phyloP scores from a whole-genome alignment of 2,329 filamentous ascomycete genomes.

The Phialocephala subalpina region DNA sequence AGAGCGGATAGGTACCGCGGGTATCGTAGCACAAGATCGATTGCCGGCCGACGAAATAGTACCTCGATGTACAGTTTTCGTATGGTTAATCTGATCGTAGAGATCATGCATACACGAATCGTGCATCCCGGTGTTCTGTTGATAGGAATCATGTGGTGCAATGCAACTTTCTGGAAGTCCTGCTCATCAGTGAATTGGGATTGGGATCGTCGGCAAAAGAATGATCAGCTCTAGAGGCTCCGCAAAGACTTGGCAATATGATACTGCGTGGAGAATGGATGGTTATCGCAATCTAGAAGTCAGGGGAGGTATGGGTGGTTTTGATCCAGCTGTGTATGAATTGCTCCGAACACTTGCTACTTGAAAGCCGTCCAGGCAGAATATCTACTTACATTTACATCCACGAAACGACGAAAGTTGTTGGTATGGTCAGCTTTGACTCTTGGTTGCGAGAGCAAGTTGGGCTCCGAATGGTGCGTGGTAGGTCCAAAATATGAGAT shows the following conservation, averaged over 20 bases:
- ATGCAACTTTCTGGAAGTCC: background rate
- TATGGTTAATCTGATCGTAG: background rate
- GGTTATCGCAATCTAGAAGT: background rate
- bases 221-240: background rate
- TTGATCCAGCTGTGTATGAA: background rate
- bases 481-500: too few relatives aligned
- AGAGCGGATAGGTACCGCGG: background rate
- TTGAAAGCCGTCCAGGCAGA: too few relatives aligned
- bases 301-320: background rate
- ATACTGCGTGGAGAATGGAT: background rate
- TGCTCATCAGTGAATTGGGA: background rate
- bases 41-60: background rate
- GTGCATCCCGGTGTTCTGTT: background rate
- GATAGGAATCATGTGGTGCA: background rate
- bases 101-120: slow-evolving; percentile 1
- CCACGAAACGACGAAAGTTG: too few relatives aligned
- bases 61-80: slow-evolving; percentile 1
- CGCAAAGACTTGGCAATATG: background rate
- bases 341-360: too few relatives aligned
- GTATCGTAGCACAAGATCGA: background rate
- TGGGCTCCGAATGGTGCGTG: too few relatives aligned
- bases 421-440: too few relatives aligned
- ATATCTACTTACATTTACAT: too few relatives aligned
- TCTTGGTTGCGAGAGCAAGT: too few relatives aligned
- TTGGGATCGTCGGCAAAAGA: background rate